Evolutionary conservation across 495 filamentous ascomycete species (phyloP), one percentile per base, ranked within the genome.

Genomic region (Hyphodiscus hymeniophilus): DNA sequence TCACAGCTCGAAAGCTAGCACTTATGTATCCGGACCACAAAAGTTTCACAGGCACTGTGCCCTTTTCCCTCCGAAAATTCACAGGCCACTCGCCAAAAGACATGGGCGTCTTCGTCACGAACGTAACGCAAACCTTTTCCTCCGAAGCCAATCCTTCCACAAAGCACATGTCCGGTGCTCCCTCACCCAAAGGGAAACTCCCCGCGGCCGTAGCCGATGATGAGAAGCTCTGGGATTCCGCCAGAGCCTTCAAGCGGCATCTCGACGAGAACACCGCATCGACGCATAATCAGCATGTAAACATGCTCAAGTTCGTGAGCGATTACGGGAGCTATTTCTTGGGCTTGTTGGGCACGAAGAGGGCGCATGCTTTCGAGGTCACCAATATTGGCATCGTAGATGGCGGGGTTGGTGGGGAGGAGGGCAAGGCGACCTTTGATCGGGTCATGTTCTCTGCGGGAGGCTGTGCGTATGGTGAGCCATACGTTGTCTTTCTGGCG

Each of bases 351-450:
- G 47, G 47, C 1, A 31, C 18, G 22, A 38, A 26, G 8, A n/a
- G 47, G 18, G 11, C 24, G 11, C 12, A 15, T 3, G 31, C 39
- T 23, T 50, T 50, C 17, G 47, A 50, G 28, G 47, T 50, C 16
- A 43, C 39, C 2, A 50, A 50, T 38, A 17, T 50, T 2, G 39
- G 38, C 6, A 18, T 42, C 18, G 17, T 50, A 3, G 46, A 48
- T 48, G 47, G 47, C 17, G 47, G 16, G 13, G 18, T 16, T 5
- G 36, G 16, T 2, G 16, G 12, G 6, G 5, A 31, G 24, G 16
- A 7, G 8, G 45, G 36, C 13, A 18, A 33, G 3, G 45, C 34
- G n/a, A 17, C 15, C 6, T 40, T 48, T 31, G 40, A 43, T 17
- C 39, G 26, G 31, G 23, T 42, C 3, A 21, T 35, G 13, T 50